These are phyloP conservation scores for Solanum bulbocastanum DNA, from an alignment of 257 asterid species.

Conservation along the genomic window DNA sequence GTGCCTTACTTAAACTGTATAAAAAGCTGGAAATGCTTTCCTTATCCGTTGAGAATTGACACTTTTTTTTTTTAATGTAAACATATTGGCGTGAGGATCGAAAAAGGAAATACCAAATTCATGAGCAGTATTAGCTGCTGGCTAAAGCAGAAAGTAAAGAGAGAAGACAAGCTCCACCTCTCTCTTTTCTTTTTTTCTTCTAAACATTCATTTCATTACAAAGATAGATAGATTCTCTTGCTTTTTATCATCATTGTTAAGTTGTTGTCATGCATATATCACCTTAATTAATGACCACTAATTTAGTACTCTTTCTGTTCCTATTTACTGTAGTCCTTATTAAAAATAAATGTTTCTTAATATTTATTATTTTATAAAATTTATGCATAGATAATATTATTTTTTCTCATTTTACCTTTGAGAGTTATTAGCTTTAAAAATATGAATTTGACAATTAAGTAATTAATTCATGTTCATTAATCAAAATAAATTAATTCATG, in stretches of 20 bases:
- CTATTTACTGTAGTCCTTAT: no score
- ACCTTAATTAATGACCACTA: not conserved
- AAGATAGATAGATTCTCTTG: not conserved
- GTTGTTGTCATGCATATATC: not conserved
- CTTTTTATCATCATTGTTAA: not conserved
- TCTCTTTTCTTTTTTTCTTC: not conserved
- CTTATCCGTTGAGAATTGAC: conserved; percentile 5
- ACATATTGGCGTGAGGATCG: conserved; percentile 53
- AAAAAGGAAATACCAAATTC: conserved; percentile 4
- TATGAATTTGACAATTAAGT: not conserved
- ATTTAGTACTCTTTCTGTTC: no score
- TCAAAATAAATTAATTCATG: not conserved
- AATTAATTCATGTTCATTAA: not conserved
- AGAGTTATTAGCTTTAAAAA: no score
- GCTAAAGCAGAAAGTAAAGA: conserved; percentile 24
- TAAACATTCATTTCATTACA: conserved; percentile 1
- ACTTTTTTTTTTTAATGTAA: not conserved
- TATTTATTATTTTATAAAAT: no score
- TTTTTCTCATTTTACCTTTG: not conserved
- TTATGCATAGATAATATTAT: no score
- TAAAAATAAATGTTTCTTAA: no score
- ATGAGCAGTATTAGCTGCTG: not conserved
- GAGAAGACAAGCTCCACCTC: conserved; percentile 31
- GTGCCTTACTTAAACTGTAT: conserved; percentile 23
- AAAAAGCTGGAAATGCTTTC: conserved; percentile 26